Base-by-base conservation (phyloP, 495 filamentous ascomycete genomes). In the Saxophila tyrrhenica region DNA sequence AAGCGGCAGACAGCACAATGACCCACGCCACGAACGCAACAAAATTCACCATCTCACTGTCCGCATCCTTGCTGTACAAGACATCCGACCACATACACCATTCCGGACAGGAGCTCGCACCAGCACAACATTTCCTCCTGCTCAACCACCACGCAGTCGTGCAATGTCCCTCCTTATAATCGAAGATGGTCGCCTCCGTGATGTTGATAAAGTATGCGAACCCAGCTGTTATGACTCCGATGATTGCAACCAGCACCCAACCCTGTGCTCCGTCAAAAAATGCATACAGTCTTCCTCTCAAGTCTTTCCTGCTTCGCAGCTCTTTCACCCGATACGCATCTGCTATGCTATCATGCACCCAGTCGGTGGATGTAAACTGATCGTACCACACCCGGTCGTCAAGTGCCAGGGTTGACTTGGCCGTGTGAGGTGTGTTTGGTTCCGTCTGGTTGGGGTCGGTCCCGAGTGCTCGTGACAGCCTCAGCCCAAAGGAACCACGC, bases 301-400 rank as follows among this genome's bases (percentile, higher is more conserved):
- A 73, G 66, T 91, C 92, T 68, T 86, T 94, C 5, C 90, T 76
- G 57, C 75, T 80, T 43, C 88, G 78, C 24, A 97, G 75, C 46
- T 81, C 81, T 60, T 90, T 94, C 38, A 94, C 80, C 43, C 92
- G 84, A 51, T 84, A 86, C 42, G 89, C 87, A 68, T 98, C 92
- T 62, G 90, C 89, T 58, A 97, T 95, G 66, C 86, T 92, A 62
- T 98, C 92, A 64, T 94, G 89, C 8, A 98, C 92, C 92, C 91
- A 97, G 68, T 98, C 92, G 61, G 91, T 97, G 10, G 87, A 95
- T 5, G 91, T 96, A 69, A 97, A 96, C 69, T 98, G 92, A 72
- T 98, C 91, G 69, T 98, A 98, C 92, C 92, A 98, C 13, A 92
- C 86, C 17, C 92, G 80, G 48, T 98, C 89, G 63, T 98, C 88